Evolutionary conservation across 2,329 filamentous ascomycete genomes (phyloP).

Genomic region (Ophiocordyceps robertsii): DNA sequence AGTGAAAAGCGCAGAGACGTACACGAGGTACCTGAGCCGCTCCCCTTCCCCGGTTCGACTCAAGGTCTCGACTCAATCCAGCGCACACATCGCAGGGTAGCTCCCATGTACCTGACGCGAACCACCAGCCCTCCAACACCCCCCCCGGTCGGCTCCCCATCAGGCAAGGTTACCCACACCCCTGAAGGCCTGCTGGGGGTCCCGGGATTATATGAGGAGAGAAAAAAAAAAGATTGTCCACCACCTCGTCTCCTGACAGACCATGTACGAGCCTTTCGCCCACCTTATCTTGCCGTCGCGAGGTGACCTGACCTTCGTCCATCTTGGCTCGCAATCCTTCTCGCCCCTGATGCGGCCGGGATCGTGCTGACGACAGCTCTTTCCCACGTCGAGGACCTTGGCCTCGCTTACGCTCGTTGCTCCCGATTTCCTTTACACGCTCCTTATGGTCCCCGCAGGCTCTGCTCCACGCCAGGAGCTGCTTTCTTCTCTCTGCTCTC

Average conservation of each 20-base stretch:
- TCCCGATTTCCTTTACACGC: neutral
- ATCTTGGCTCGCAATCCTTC: neutral
- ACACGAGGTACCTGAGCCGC: too few relatives aligned
- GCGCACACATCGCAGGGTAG: too few relatives aligned
- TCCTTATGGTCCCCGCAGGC: constrained; percentile 3
- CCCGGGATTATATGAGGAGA: neutral
- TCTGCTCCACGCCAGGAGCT: constrained; percentile 5
- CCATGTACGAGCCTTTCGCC: neutral
- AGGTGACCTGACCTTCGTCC: neutral
- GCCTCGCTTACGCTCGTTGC: neutral
- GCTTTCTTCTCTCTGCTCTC: neutral
- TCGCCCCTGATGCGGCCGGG: neutral
- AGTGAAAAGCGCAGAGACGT: too few relatives aligned
- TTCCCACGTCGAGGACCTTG: neutral
- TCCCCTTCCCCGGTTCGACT: too few relatives aligned
- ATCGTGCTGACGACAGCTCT: neutral
- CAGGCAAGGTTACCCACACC: neutral
- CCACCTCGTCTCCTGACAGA: neutral
- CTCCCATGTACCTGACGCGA: too few relatives aligned
- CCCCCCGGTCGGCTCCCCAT: neutral
- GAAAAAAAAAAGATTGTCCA: neutral
- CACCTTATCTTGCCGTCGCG: neutral
- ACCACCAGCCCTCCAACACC: neutral
- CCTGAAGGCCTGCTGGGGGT: neutral
- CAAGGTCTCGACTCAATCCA: too few relatives aligned